Percentiles rank a stretch among this genome's conserved stretches.
These are phyloP conservation scores for Pigoraptor vietnamica DNA, from an alignment of 78 protist genomes.

Conservation along the genomic window DNA sequence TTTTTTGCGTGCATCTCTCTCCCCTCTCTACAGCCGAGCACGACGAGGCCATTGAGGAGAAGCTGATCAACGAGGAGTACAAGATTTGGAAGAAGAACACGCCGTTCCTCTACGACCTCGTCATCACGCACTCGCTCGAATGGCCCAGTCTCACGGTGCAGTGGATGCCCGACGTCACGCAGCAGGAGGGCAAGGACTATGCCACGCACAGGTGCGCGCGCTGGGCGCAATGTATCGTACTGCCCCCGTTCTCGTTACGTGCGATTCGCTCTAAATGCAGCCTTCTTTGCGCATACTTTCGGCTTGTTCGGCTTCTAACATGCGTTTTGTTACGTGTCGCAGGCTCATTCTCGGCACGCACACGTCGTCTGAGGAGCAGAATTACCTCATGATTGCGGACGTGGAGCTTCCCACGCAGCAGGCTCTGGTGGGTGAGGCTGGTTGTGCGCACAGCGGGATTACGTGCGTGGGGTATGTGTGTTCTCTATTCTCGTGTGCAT, in stretches of 20 bases:
- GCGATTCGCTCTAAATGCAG: no score
- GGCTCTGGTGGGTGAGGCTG: constrained; percentile 15
- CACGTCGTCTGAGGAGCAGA: constrained; percentile 87
- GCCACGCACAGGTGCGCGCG: constrained; percentile 65
- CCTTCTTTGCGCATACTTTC: no score
- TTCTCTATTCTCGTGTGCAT: neutral
- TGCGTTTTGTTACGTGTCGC: no score
- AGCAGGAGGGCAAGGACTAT: constrained; percentile 32
- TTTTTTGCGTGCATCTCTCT: neutral
- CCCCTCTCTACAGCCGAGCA: neutral
- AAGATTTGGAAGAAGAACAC: constrained; percentile 95
- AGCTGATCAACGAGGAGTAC: constrained; percentile 86
- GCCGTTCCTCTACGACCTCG: constrained; percentile 89
- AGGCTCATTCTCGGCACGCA: constrained; percentile 36
- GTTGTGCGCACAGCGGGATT: no score
- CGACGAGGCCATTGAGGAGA: constrained; percentile 38
- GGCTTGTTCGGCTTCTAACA: no score
- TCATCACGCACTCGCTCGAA: constrained; percentile 84
- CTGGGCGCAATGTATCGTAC: no score
- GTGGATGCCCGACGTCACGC: constrained; percentile 6
- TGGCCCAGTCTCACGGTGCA: constrained; percentile 89
- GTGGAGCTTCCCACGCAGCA: constrained; percentile 79
- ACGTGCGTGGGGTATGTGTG: neutral
- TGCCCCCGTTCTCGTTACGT: no score
- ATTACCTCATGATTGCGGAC: constrained; percentile 80